phyloP scores from a whole-genome alignment of 768 basidiomycete genomes.

The Phanerochaete carnosa region DNA sequence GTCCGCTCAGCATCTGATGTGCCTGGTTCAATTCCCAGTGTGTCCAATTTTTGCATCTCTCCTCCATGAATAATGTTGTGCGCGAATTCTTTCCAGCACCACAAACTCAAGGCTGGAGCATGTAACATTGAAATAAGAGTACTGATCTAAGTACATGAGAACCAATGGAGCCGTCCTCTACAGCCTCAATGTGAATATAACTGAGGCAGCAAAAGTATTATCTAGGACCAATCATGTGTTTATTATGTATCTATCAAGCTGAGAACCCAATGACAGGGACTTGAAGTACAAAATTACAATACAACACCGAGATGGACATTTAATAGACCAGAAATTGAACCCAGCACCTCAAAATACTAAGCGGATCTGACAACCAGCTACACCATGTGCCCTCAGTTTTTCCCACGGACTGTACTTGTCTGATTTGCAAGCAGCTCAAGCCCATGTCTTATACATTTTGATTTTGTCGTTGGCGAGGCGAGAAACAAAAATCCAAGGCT shows the following conservation, averaged over 20 bases:
- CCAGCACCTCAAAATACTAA: slow-evolving; percentile 19
- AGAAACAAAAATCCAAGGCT: no score
- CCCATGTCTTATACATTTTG: not conserved
- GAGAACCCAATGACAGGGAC: not conserved
- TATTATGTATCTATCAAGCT: not conserved
- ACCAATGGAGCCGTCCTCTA: not conserved
- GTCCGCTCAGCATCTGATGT: slow-evolving; percentile 25
- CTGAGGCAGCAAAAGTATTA: not conserved
- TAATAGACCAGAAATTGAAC: slow-evolving; percentile 9
- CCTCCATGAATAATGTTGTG: not conserved
- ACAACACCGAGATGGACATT: not conserved
- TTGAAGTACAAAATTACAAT: not conserved
- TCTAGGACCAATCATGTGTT: not conserved
- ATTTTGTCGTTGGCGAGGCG: no score
- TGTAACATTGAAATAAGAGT: not conserved
- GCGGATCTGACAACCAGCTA: slow-evolving; percentile 33
- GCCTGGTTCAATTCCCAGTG: slow-evolving; percentile 10
- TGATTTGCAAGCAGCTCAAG: not conserved
- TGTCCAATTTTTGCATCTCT: not conserved
- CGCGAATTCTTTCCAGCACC: not conserved
- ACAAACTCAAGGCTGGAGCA: not conserved
- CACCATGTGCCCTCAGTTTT: slow-evolving; percentile 27
- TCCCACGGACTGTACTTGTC: not conserved
- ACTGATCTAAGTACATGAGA: not conserved
- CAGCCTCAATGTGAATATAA: not conserved